Conservation (phyloP, 2,329 filamentous ascomycete species). For the Ceratocystis huliohia region DNA sequence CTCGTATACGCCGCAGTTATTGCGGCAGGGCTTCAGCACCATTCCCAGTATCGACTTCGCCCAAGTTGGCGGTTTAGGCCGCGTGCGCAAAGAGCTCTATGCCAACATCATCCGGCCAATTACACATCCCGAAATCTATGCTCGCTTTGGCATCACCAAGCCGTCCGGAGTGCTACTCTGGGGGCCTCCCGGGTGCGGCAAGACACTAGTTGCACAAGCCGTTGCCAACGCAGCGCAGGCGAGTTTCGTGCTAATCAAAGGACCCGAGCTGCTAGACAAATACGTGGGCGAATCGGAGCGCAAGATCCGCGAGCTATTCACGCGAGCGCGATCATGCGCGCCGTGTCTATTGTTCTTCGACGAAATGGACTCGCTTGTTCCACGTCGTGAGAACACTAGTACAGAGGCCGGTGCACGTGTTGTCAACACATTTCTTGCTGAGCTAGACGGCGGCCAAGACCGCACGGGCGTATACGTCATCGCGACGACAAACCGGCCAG, state of each 20-base stretch:
- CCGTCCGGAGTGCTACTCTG: constrained; percentile 85
- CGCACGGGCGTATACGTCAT: constrained; percentile 86
- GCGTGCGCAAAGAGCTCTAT: constrained; percentile 68
- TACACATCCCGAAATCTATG: constrained; percentile 64
- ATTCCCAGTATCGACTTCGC: constrained; percentile 89
- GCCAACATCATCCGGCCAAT: constrained; percentile 86
- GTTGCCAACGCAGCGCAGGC: constrained; percentile 91
- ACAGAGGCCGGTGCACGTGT: constrained; percentile 78
- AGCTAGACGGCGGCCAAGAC: constrained; percentile 74
- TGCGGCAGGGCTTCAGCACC: constrained; percentile 81
- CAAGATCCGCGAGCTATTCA: constrained; percentile 82
- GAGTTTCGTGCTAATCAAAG: constrained; percentile 97
- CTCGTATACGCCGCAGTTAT: constrained; percentile 51
- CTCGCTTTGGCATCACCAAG: constrained; percentile 61
- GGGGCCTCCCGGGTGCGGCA: constrained; percentile 93
- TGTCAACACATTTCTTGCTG: constrained; percentile 88
- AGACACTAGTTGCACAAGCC: constrained; percentile 90
- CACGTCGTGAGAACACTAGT: constrained; percentile 62
- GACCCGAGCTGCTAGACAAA: constrained; percentile 91
- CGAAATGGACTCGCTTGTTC: constrained; percentile 86
- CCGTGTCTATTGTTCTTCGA: constrained; percentile 98
- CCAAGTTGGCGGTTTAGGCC: constrained; percentile 73
- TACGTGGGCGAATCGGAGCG: constrained; percentile 95
- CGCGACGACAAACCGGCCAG: constrained; percentile 85
- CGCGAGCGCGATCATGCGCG: constrained; percentile 68